Evolutionary conservation across 495 filamentous ascomycete species (phyloP).

Genomic region (Aspergillus coremiiformis): DNA sequence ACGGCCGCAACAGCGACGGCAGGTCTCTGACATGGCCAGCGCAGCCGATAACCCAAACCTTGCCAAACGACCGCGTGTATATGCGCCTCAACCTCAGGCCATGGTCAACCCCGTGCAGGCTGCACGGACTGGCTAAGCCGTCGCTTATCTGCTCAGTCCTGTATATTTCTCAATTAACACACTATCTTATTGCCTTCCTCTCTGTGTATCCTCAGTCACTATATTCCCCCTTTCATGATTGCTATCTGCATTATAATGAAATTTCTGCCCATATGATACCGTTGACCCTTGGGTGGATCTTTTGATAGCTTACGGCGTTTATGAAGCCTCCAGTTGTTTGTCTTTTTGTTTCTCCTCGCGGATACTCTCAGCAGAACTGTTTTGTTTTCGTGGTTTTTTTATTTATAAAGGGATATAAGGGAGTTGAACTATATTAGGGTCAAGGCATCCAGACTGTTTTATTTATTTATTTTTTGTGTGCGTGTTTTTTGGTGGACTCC

Average conservation of each 20-base stretch:
- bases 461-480: too few species aligned
- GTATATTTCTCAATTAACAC: neutral
- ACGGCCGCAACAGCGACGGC: constrained; percentile 49
- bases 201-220: constrained; percentile 2
- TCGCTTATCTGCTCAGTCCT: neutral
- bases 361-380: neutral
- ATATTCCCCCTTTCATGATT: constrained; percentile 4
- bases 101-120: constrained; percentile 39
- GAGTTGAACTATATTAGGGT: neutral
- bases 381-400: neutral
- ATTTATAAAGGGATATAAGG: neutral
- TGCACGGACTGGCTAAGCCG: constrained; percentile 28
- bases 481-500: too few species aligned
- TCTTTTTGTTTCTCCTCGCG: neutral
- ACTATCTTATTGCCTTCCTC: neutral
- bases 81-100: constrained; percentile 41
- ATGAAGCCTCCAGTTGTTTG: neutral
- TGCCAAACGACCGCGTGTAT: constrained; percentile 59
- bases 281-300: constrained; percentile 1
- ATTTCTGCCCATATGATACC: constrained; percentile 7
- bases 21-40: constrained; percentile 60
- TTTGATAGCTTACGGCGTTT: constrained; percentile 1
- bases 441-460: neutral
- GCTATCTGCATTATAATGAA: constrained; percentile 8
- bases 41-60: constrained; percentile 47